Evolutionary conservation across 345 rosid species (phyloP).

Genomic region (Lagerstroemia speciosa): DNA sequence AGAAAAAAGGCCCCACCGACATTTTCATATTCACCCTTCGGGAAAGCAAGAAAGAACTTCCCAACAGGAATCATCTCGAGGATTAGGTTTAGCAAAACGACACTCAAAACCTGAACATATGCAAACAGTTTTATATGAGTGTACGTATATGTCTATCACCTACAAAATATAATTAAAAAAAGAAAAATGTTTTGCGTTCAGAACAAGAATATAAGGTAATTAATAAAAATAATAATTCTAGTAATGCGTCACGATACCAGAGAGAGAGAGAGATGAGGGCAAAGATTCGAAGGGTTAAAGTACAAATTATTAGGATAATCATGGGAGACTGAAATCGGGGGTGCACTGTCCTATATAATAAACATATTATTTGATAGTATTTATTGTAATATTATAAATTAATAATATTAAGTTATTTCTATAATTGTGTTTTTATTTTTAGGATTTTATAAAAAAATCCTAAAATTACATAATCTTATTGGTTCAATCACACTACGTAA

Average conservation of each 20-base stretch:
- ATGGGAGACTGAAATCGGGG: constrained; percentile 12
- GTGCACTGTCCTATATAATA: no score
- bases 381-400: no score
- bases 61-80: constrained; percentile 20
- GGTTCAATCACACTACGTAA: no score
- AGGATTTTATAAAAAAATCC: no score
- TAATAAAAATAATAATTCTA: no score
- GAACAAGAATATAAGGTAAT: no score
- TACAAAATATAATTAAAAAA: neutral
- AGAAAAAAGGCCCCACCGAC: neutral
- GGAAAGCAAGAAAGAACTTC: constrained; percentile 14
- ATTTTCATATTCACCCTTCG: constrained; percentile 1
- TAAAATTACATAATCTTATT: no score
- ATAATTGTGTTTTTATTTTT: no score
- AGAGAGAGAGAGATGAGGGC: constrained; percentile 19
- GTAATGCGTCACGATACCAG: neutral
- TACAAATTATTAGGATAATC: constrained; percentile 16
- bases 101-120: constrained; percentile 8
- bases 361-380: no score
- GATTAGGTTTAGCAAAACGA: constrained; percentile 22
- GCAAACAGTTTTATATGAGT: neutral
- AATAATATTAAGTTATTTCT: no score
- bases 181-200: no score
- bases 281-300: constrained; percentile 32
- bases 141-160: neutral